Percentiles rank a stretch among this genome's conserved stretches.
These are phyloP conservation scores for Leptodontidium sp. DNA, from an alignment of 2,329 filamentous ascomycete species.

Conservation along the genomic window DNA sequence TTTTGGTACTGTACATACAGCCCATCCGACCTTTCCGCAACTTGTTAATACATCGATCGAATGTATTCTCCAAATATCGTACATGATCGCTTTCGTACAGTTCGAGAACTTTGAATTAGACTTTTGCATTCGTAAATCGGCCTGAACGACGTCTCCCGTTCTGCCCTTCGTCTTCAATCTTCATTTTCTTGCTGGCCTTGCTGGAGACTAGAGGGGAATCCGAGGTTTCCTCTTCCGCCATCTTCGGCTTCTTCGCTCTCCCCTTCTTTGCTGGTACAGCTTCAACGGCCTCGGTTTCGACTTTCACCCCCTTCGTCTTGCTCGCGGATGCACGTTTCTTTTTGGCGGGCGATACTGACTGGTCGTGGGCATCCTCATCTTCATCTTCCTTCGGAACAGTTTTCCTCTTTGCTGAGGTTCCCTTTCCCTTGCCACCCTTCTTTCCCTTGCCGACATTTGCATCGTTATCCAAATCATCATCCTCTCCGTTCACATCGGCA, in stretches of 20 bases:
- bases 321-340: conserved; percentile 1
- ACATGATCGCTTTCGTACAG: conserved; percentile 7
- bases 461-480: conserved; percentile 7
- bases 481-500: conserved; percentile 39
- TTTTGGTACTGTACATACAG: background rate
- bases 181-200: conserved; percentile 22
- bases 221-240: background rate
- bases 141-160: conserved; percentile 29
- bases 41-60: background rate
- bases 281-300: background rate
- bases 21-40: background rate
- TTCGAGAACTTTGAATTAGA: background rate
- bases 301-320: conserved; percentile 7
- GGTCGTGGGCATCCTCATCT: conserved; percentile 8
- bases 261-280: background rate
- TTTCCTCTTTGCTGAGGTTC: conserved; percentile 46
- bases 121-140: conserved; percentile 22
- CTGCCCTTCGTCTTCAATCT: conserved; percentile 9
- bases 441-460: conserved; percentile 34
- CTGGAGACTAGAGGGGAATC: background rate
- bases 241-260: conserved; percentile 18
- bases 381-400: conserved; percentile 14
- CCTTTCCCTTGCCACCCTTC: conserved; percentile 42
- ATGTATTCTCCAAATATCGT: background rate
- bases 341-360: background rate